phyloP scores from a whole-genome alignment of 208 protist genomes.

The Acanthamoeba lenticulata region DNA sequence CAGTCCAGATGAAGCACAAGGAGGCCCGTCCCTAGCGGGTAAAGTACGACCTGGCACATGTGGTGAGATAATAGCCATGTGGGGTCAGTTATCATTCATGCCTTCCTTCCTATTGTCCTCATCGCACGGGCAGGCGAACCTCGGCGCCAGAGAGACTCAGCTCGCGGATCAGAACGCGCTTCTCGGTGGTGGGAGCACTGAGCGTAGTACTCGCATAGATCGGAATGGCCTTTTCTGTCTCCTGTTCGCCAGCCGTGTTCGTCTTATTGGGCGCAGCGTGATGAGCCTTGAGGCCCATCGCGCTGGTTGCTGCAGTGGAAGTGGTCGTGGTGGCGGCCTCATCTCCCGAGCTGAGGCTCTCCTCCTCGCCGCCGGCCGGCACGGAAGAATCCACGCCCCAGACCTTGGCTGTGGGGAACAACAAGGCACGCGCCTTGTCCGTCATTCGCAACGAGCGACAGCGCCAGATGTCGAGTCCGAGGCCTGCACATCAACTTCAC shows the following conservation, averaged over 20 bases:
- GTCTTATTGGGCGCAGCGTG: no score
- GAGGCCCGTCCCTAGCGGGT: slow-evolving; percentile 36
- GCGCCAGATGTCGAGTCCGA: not conserved
- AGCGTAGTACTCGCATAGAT: no score
- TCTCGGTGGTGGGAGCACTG: no score
- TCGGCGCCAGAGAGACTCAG: no score
- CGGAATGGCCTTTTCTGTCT: no score
- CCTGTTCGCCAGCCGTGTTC: no score
- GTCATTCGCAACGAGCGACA: not conserved
- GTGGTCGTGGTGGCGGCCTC: not conserved
- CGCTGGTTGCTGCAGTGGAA: not conserved
- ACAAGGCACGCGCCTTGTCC: not conserved
- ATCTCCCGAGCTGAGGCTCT: not conserved
- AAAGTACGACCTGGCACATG: slow-evolving; percentile 48
- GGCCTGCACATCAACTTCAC: not conserved
- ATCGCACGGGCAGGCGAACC: no score
- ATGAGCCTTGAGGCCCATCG: no score
- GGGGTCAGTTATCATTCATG: no score
- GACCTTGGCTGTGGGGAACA: slow-evolving; percentile 22
- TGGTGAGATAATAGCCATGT: no score
- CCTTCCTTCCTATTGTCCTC: no score
- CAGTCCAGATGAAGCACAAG: slow-evolving; percentile 49
- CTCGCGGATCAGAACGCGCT: no score
- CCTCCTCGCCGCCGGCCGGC: not conserved
- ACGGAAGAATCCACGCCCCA: not conserved